Base-by-base conservation (phyloP, 139 green algal genomes). In the Chlamydomonas sphaeroides region DNA sequence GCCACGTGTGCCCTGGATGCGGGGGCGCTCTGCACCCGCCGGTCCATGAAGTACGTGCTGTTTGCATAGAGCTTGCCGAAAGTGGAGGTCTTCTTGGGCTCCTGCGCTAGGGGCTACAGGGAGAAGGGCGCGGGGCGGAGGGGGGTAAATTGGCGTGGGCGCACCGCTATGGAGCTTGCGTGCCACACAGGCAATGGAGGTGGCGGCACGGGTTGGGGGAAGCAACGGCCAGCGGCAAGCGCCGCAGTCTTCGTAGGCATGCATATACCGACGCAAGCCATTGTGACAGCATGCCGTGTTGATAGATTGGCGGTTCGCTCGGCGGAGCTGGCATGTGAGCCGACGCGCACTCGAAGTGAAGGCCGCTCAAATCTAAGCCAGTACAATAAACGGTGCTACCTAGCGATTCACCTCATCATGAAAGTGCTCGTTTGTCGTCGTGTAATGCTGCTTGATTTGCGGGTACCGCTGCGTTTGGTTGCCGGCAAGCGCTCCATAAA, bases 41-140 rank as follows among this genome's bases (percentile, higher is more conserved):
- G 42, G 75, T 82, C 75, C 75, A 82, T 30, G 26, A 82, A 82
- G 62, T 82, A 72, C 1, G 75, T 48, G 42, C 61, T 73, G 61
- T 82, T 63, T 30, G 72, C 45, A n/a, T 82, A 82, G 1, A 82
- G 75, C 45, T 73, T 72, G 8, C 75, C 75, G 18, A 82, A 82
- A 5, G 75, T 82, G 20, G 59, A 72, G 2, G n/a, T 72, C 75
- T 82, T 82, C 3, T 10, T 30, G 3, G 75, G 75, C 62, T 82
- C 75, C 62, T 53, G 51, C 5, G 75, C 57, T 5, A 42, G 69
- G 3, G 75, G 75, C 75, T 82, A 62, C 59, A 66, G 0, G n/a
- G n/a, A 6, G 30, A 5, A 14, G 48, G 32, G 69, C 17, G 18
- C 25, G 0, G 30, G 72, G 48, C 53, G 23, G 21, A 30, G 53